Evolutionary conservation across 352 stramenopile species (phyloP).

Genomic region (Pythium brachiatum): DNA sequence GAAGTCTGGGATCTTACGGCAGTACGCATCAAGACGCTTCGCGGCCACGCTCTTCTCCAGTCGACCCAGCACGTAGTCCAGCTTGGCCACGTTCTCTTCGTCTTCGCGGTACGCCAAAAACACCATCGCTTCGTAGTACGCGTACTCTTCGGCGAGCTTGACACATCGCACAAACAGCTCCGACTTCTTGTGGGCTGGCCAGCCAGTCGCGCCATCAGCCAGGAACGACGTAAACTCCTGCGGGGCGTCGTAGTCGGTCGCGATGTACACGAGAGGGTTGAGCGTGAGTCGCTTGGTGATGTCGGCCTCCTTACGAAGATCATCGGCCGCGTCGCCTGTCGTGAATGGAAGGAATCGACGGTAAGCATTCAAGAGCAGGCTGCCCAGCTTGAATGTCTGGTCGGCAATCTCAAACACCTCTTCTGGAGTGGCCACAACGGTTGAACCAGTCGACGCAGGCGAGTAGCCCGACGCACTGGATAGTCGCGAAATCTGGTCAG

Average conservation of each 20-base stretch:
- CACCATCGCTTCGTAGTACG: conserved; percentile 85
- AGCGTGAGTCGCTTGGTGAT: conserved; percentile 59
- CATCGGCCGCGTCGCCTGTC: conserved; percentile 43
- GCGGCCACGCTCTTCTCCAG: conserved; percentile 43
- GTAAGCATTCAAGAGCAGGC: conserved; percentile 54
- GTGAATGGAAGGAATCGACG: conserved; percentile 40
- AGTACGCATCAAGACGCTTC: conserved; percentile 69
- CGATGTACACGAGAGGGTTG: conserved; percentile 72
- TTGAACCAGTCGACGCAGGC: conserved; percentile 24
- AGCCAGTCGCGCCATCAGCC: conserved; percentile 28
- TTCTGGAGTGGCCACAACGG: conserved; percentile 45
- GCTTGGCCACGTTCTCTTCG: conserved; percentile 45
- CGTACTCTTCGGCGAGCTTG: conserved; percentile 60
- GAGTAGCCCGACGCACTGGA: conserved; percentile 54
- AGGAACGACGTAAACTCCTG: conserved; percentile 10
- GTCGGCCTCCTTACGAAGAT: conserved; percentile 57
- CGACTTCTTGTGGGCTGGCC: conserved; percentile 41
- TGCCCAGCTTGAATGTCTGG: conserved; percentile 58
- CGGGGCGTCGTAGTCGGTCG: conserved; percentile 35
- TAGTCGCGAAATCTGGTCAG: conserved; percentile 60
- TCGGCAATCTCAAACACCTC: conserved; percentile 67
- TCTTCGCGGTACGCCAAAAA: conserved; percentile 68
- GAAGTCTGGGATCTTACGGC: conserved; percentile 52
- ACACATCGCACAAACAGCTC: conserved; percentile 60
- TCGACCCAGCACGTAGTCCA: conserved; percentile 75